These are phyloP conservation scores for Lichtheimia ornata DNA, from an alignment of 371 early-diverging fungal genomes.

Conservation along the genomic window DNA sequence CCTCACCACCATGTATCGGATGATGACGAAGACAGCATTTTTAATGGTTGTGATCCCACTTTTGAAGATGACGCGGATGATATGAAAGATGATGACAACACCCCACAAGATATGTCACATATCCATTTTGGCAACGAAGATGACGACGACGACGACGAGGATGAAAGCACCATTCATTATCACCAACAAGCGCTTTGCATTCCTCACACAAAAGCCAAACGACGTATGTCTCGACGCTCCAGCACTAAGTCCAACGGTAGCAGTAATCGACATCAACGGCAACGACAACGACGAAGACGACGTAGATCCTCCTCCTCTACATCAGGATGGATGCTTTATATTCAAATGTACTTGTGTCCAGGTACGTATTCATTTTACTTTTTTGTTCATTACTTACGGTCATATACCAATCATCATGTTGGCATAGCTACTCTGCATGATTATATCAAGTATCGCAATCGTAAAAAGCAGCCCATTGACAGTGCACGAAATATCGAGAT, in stretches of 20 bases:
- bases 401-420: background rate
- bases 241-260: background rate
- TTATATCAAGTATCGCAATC: constrained; percentile 38
- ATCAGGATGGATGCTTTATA: constrained; percentile 63
- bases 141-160: background rate
- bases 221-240: background rate
- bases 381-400: background rate
- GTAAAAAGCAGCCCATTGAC: constrained; percentile 26
- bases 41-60: constrained; percentile 19
- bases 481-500: constrained; percentile 42
- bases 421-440: constrained; percentile 41
- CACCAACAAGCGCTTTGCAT: too few relatives aligned
- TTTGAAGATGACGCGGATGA: constrained; percentile 23
- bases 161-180: background rate
- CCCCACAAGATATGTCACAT: constrained; percentile 10
- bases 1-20: constrained; percentile 6
- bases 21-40: constrained; percentile 8
- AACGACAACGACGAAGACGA: background rate
- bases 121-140: constrained; percentile 7
- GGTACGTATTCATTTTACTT: constrained; percentile 31
- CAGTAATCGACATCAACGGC: too few relatives aligned
- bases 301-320: background rate
- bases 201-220: background rate
- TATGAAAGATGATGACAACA: background rate
- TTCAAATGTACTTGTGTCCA: constrained; percentile 87